Conservation (phyloP, 2,329 filamentous ascomycete species). For the Didymella arachidicola region DNA sequence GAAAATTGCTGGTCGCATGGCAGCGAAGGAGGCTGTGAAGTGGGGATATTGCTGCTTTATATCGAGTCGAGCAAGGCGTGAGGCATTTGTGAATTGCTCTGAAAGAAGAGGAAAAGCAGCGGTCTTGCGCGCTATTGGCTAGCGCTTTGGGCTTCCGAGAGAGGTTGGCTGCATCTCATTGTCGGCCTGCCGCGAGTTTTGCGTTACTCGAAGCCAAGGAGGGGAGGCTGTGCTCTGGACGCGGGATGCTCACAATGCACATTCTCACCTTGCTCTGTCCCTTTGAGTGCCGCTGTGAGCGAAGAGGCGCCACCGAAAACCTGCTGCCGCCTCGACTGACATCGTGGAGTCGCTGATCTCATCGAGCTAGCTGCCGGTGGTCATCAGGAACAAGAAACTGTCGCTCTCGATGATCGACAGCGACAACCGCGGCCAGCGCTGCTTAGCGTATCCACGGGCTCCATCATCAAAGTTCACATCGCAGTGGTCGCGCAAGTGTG, state of each 20-base stretch:
- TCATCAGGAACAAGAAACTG: slow-evolving; percentile 21
- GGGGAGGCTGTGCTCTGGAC: slow-evolving; percentile 18
- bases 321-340: background rate
- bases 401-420: slow-evolving; percentile 20
- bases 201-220: slow-evolving; percentile 8
- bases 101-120: slow-evolving; percentile 7
- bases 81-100: slow-evolving; percentile 5
- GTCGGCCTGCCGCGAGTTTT: slow-evolving; percentile 5
- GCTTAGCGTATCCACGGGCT: slow-evolving; percentile 11
- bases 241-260: slow-evolving; percentile 10
- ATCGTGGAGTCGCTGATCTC: slow-evolving; percentile 3
- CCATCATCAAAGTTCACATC: slow-evolving; percentile 1
- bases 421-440: slow-evolving; percentile 20
- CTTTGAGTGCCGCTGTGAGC: slow-evolving; percentile 4
- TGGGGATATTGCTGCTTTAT: slow-evolving; percentile 8
- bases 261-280: slow-evolving; percentile 6
- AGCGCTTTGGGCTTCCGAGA: slow-evolving; percentile 9
- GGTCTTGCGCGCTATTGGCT: slow-evolving; percentile 16
- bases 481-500: slow-evolving; percentile 8
- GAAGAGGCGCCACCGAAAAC: background rate
- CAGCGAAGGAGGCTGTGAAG: slow-evolving; percentile 12
- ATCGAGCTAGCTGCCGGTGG: slow-evolving; percentile 13
- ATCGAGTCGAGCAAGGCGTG: slow-evolving; percentile 10
- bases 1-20: background rate
- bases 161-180: slow-evolving; percentile 14